Evolutionary conservation across 768 basidiomycete species (phyloP).

Genomic region (Pisolithus sp.): DNA sequence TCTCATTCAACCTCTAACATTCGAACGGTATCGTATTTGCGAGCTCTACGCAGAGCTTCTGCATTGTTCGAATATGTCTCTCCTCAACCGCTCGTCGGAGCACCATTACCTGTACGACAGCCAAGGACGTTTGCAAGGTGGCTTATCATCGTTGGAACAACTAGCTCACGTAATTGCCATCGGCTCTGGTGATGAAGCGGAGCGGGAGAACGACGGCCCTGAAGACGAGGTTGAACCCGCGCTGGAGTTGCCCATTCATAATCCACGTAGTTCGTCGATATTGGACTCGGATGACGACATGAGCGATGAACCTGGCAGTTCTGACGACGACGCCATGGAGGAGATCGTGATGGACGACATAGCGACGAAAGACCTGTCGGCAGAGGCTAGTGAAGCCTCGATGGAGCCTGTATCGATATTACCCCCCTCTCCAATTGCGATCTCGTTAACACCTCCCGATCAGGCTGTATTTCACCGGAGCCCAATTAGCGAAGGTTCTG

Average conservation of each 20-base stretch:
- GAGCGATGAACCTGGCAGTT: slow-evolving; percentile 67
- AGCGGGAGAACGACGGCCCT: slow-evolving; percentile 55
- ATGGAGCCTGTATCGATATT: slow-evolving; percentile 28
- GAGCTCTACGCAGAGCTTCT: slow-evolving; percentile 95
- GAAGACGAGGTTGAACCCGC: slow-evolving; percentile 54
- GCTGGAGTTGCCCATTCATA: slow-evolving; percentile 61
- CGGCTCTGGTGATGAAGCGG: slow-evolving; percentile 47
- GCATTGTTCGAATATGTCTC: slow-evolving; percentile 97
- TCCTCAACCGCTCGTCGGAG: slow-evolving; percentile 76
- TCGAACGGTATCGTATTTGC: slow-evolving; percentile 93
- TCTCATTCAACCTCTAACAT: slow-evolving; percentile 71
- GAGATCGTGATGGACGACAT: slow-evolving; percentile 76
- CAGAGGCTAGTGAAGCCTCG: slow-evolving; percentile 21
- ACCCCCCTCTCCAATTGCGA: slow-evolving; percentile 24
- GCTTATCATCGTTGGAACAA: slow-evolving; percentile 76
- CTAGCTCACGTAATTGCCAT: slow-evolving; percentile 78
- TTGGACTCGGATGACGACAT: slow-evolving; percentile 75
- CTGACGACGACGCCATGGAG: slow-evolving; percentile 77
- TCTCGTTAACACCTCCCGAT: slow-evolving; percentile 24
- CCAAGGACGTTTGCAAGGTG: slow-evolving; percentile 84
- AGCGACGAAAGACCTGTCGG: slow-evolving; percentile 30
- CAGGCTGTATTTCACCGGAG: slow-evolving; percentile 22
- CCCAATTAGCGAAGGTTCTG: slow-evolving; percentile 20
- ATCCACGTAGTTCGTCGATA: slow-evolving; percentile 43
- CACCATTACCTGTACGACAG: slow-evolving; percentile 69